Base-by-base conservation (phyloP, 495 filamentous ascomycete genomes). In the Sphaerosporella brunnea region DNA sequence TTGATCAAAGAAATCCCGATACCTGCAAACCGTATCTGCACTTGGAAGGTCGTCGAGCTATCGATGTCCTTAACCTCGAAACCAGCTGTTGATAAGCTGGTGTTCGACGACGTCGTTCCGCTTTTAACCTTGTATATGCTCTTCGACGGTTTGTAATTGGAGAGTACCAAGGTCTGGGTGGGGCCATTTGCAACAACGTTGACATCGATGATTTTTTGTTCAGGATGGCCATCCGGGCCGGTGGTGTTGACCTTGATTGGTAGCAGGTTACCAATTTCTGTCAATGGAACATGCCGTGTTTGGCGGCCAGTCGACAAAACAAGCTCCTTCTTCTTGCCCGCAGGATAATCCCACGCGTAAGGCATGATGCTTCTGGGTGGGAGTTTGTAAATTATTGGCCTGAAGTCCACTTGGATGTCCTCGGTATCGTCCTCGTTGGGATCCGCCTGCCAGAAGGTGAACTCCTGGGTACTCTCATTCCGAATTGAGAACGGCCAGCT, bases 401-500 rank as follows among this genome's bases (percentile, higher is more conserved):
- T 75, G 82, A 87, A 97, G 4, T 83, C 80, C 41, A 79, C 68
- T 51, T 87, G 80, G 47, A 78, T 75, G 40, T 80, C 80, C 13
- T 43, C 40, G 45, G 93, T 88, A 51, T 93, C 88, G 47, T 84
- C 79, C 13, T 74, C 51, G 56, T 69, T 73, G 18, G 72, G 73
- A 52, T 76, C 76, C 10, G 80, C 77, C 64, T 97, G 90, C 64
- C 77, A 87, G 68, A 96, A 96, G 38, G 83, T 82, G 63, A 94
- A 95, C 58, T 96, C 90, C 53, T 78, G 79, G 53, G 94, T 85
- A 60, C 85, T 94, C 62, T 96, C 88, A 61, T 97, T 97, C 35
- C 88, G 79, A 76, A 97, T 93, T 3, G 86, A 93, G 66, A 90
- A 97, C 3, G 90, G 90, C 90, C 90, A 97, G 56, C 92, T 81